Evolutionary conservation across 345 rosid genomes (phyloP).

Genomic region (Brassica rapa): DNA sequence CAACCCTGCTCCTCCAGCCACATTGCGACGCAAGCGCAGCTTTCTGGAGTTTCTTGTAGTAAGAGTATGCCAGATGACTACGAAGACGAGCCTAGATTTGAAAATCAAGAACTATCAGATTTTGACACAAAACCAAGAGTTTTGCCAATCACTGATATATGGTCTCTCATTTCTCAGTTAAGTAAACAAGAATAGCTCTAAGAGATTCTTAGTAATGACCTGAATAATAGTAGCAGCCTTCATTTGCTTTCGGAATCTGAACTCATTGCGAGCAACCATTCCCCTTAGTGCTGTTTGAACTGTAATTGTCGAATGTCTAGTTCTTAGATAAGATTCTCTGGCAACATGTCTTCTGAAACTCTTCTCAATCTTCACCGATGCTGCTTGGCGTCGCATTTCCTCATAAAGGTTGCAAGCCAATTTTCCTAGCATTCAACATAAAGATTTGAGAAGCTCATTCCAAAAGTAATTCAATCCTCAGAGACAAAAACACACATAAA

Average conservation of each 20-base stretch:
- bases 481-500: background rate
- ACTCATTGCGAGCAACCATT: slow-evolving; percentile 93
- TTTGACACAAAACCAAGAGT: background rate
- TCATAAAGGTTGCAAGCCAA: slow-evolving; percentile 84
- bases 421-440: slow-evolving; percentile 54
- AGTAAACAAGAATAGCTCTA: slow-evolving; percentile 29
- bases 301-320: slow-evolving; percentile 60
- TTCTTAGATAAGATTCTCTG: slow-evolving; percentile 59
- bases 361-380: slow-evolving; percentile 88
- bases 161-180: slow-evolving; percentile 16
- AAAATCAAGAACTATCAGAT: slow-evolving; percentile 31
- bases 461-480: background rate
- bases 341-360: slow-evolving; percentile 69
- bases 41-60: slow-evolving; percentile 83
- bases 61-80: slow-evolving; percentile 60
- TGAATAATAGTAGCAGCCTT: slow-evolving; percentile 86
- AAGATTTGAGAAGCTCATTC: slow-evolving; percentile 28
- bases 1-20: slow-evolving; percentile 97
- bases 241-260: slow-evolving; percentile 86
- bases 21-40: slow-evolving; percentile 84
- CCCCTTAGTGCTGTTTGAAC: slow-evolving; percentile 90
- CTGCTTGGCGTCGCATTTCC: slow-evolving; percentile 80
- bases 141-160: background rate
- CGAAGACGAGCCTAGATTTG: slow-evolving; percentile 77
- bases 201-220: slow-evolving; percentile 48